Base-by-base conservation (phyloP, 2,329 filamentous ascomycete genomes). In the Pseudogymnoascus sp. region DNA sequence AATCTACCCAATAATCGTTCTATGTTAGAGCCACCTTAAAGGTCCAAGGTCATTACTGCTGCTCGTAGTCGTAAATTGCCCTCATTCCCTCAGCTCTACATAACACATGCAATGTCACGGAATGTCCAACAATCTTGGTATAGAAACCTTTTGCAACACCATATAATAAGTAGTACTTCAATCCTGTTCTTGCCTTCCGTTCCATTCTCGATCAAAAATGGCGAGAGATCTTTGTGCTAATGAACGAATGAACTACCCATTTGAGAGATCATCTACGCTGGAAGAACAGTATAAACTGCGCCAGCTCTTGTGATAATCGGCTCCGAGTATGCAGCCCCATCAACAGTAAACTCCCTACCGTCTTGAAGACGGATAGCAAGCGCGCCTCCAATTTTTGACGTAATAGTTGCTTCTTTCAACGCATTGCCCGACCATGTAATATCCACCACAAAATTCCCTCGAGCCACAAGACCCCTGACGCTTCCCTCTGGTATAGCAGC, bases 381-480 rank as follows among this genome's bases (percentile, higher is more conserved):
- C n/a, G 6, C 8, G 2, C n/a, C 37, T 6, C 61, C 10, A 19
- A 16, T 19, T 8, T 13, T 16, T 6, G 37, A 16, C n/a, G 6
- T 16, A 40, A 40, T 40, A 8, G 37, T 40, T 16, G 37, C n/a
- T 3, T 16, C 16, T 4, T n/a, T 40, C n/a, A 40, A 16, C 3
- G n/a, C 8, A 4, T 40, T 40, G 14, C n/a, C 2, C 16, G 44
- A 53, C 68, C 67, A 68, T 8, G 37, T 61, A 26, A 68, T 69
- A 53, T 63, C 63, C 2, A 67, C 65, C 42, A 63, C 42, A 33
- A 67, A 65, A 11, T 62, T 65, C 7, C 68, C 66, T 1, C 68
- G 64, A 1, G 65, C 65, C 11, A 68, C 53, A 13, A 68, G 62
- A 3, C 68, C 67, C 2, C 26, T 66, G 8, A 69, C 66, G n/a